Conservation (phyloP, 108 stramenopile species). For the Nitzschia sp. region DNA sequence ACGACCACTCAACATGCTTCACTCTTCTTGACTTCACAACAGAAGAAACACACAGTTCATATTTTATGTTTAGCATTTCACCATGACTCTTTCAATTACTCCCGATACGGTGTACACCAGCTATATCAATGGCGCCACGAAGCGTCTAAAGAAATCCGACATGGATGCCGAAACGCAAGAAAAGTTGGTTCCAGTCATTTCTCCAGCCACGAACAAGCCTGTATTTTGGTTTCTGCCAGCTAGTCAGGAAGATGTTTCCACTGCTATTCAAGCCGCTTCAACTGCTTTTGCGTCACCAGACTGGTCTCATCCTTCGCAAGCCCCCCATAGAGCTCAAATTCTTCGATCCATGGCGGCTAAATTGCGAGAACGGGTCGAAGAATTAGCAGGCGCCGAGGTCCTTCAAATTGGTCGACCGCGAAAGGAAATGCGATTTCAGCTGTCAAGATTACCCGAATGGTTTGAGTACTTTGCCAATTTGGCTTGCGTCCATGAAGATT, state of each 20-base stretch:
- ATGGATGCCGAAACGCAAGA: slow-evolving; percentile 5
- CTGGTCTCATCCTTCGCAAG: slow-evolving; percentile 51
- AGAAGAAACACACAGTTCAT: too few species aligned
- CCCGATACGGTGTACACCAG: slow-evolving; percentile 8
- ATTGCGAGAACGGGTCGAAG: slow-evolving; percentile 90
- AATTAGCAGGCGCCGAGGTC: slow-evolving; percentile 70
- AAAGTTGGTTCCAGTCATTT: slow-evolving; percentile 24
- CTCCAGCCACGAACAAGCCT: slow-evolving; percentile 45
- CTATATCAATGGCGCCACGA: background rate
- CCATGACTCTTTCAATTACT: background rate
- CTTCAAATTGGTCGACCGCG: slow-evolving; percentile 43
- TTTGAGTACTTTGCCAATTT: slow-evolving; percentile 59
- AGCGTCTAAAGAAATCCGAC: background rate
- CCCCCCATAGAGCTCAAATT: slow-evolving; percentile 36
- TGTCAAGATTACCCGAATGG: slow-evolving; percentile 22
- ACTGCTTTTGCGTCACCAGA: slow-evolving; percentile 60
- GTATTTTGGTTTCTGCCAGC: slow-evolving; percentile 54
- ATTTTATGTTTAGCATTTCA: too few species aligned
- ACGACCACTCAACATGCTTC: too few species aligned
- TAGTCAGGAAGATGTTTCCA: slow-evolving; percentile 52
- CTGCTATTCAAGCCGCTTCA: slow-evolving; percentile 65
- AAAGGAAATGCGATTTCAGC: slow-evolving; percentile 71
- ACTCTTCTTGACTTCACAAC: too few species aligned
- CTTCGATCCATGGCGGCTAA: slow-evolving; percentile 64
- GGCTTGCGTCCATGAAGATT: slow-evolving; percentile 27